Evolutionary conservation across 2,329 filamentous ascomycete species (phyloP).

Genomic region (Mycosphaerella arachidis): DNA sequence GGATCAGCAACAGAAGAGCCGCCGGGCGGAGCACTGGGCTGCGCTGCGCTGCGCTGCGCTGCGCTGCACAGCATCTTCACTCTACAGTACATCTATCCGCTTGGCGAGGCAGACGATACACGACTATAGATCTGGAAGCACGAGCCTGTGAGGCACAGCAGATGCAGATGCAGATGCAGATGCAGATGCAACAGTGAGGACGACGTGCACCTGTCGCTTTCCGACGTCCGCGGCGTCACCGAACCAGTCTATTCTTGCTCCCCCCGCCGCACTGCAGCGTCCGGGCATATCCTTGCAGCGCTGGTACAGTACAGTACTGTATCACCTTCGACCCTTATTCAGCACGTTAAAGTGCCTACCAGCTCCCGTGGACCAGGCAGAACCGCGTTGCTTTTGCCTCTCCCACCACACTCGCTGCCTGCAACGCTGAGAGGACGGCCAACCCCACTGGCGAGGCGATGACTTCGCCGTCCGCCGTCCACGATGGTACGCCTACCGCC

Average conservation of each 20-base stretch:
- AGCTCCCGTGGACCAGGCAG: neutral
- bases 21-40: neutral
- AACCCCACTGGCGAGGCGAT: constrained; percentile 7
- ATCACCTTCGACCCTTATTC: neutral
- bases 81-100: neutral
- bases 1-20: neutral
- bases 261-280: neutral
- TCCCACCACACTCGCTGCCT: neutral
- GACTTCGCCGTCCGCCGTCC: constrained; percentile 11
- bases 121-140: neutral
- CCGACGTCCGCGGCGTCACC: neutral
- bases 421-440: neutral
- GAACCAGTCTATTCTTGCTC: neutral
- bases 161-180: neutral
- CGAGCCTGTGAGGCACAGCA: neutral
- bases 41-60: neutral
- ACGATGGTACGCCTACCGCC: constrained; percentile 8
- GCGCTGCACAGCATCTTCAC: neutral
- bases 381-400: neutral
- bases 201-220: neutral
- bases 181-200: neutral
- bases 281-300: neutral
- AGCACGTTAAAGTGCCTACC: constrained; percentile 4
- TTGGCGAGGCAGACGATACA: neutral
- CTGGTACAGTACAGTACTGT: neutral